phyloP scores from a whole-genome alignment of 306 rosid genomes.

The Glycine latifolia region DNA sequence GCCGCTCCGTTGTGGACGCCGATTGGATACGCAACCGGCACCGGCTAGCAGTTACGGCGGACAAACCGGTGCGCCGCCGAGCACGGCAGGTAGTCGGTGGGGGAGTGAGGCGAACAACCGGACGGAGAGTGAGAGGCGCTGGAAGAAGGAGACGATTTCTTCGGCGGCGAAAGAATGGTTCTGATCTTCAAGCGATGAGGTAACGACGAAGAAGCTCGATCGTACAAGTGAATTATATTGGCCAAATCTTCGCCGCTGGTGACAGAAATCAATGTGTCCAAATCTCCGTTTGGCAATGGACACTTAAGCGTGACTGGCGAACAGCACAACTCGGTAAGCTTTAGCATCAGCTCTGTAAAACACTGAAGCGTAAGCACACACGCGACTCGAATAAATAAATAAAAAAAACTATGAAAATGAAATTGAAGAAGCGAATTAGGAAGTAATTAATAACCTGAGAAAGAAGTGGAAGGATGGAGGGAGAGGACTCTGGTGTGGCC shows the following conservation, averaged over 20 bases:
- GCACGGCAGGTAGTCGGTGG: constrained; percentile 39
- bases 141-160: constrained; percentile 40
- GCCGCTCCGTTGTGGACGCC: constrained; percentile 45
- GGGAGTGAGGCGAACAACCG: constrained; percentile 49
- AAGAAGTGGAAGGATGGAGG: constrained; percentile 64
- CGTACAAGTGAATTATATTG: constrained; percentile 71
- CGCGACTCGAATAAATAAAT: neutral
- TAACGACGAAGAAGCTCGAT: constrained; percentile 58
- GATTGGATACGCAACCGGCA: constrained; percentile 40
- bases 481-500: constrained; percentile 88
- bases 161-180: constrained; percentile 66
- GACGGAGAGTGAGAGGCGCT: constrained; percentile 25
- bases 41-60: constrained; percentile 40
- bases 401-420: too few species aligned
- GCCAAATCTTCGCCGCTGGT: constrained; percentile 77
- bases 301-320: constrained; percentile 66
- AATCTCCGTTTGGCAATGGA: constrained; percentile 77
- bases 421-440: too few species aligned
- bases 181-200: constrained; percentile 66
- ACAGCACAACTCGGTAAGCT: constrained; percentile 78
- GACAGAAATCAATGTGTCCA: constrained; percentile 80
- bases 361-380: neutral
- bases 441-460: constrained; percentile 55
- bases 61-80: constrained; percentile 41
- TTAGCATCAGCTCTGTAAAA: constrained; percentile 70